Percentiles rank a stretch among this genome's conserved stretches.
Conservation (phyloP, 2,329 filamentous ascomycete genomes). For the Dothiorella sarmentorum region DNA sequence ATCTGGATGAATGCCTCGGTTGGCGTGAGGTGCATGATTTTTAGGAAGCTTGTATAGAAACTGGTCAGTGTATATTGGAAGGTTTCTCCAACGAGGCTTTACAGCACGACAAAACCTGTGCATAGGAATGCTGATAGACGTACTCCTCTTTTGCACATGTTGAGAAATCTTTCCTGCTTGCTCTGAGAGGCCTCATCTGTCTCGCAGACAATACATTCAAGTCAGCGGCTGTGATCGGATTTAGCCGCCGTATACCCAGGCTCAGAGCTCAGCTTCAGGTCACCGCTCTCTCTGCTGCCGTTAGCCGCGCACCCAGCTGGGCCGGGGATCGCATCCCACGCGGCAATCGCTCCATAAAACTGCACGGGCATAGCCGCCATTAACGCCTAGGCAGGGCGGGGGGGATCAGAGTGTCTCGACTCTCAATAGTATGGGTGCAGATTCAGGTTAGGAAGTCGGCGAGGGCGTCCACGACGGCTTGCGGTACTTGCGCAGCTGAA, state of each 20-base stretch:
- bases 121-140: no score
- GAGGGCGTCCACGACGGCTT: slow-evolving; percentile 74
- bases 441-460: slow-evolving; percentile 76
- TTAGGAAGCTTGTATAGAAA: no score
- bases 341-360: slow-evolving; percentile 79
- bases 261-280: slow-evolving; percentile 77
- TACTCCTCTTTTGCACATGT: no score
- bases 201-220: slow-evolving; percentile 59
- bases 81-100: no score
- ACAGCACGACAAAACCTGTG: no score
- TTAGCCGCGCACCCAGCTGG: slow-evolving; percentile 77
- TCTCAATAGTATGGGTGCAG: slow-evolving; percentile 74
- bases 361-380: slow-evolving; percentile 73
- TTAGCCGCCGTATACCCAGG: slow-evolving; percentile 77
- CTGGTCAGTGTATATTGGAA: no score
- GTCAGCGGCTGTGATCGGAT: slow-evolving; percentile 72
- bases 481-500: slow-evolving; percentile 68
- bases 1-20: no score
- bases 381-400: slow-evolving; percentile 73
- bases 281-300: slow-evolving; percentile 56
- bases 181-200: slow-evolving; percentile 65
- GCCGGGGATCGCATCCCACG: slow-evolving; percentile 77
- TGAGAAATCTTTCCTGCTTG: no score
- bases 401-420: slow-evolving; percentile 68
- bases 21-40: no score